Evolutionary conservation across 2,329 filamentous ascomycete species (phyloP).

Genomic region (Claviceps spartinae): DNA sequence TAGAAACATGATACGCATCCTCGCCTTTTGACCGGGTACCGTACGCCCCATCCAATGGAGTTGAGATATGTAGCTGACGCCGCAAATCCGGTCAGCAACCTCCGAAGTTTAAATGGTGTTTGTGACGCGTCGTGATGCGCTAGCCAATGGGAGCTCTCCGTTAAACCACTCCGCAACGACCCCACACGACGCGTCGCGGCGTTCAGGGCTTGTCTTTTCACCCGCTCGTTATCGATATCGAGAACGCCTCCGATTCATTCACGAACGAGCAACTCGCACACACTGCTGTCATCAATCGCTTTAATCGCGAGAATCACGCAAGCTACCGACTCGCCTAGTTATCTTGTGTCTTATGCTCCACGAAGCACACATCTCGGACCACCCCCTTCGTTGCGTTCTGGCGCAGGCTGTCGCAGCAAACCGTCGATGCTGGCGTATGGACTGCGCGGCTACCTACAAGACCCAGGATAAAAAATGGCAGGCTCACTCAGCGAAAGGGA

Average conservation of each 20-base stretch:
- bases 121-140: background rate
- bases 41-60: too few species aligned
- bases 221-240: background rate
- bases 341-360: background rate
- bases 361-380: too few species aligned
- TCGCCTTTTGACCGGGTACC: too few species aligned
- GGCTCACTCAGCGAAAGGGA: background rate
- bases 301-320: background rate
- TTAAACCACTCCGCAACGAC: background rate
- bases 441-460: constrained; percentile 5
- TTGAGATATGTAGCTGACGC: too few species aligned
- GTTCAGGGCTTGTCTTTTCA: background rate
- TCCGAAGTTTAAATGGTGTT: too few species aligned
- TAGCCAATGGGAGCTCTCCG: background rate
- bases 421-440: constrained; percentile 2
- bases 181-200: background rate
- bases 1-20: too few species aligned
- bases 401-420: background rate
- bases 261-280: background rate
- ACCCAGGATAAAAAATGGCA: background rate
- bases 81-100: too few species aligned
- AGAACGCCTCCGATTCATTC: background rate
- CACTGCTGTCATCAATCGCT: too few species aligned
- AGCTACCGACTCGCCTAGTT: background rate
- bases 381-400: background rate